Conservation (phyloP, 331 rosid genomes). For the Malus hybrid region DNA sequence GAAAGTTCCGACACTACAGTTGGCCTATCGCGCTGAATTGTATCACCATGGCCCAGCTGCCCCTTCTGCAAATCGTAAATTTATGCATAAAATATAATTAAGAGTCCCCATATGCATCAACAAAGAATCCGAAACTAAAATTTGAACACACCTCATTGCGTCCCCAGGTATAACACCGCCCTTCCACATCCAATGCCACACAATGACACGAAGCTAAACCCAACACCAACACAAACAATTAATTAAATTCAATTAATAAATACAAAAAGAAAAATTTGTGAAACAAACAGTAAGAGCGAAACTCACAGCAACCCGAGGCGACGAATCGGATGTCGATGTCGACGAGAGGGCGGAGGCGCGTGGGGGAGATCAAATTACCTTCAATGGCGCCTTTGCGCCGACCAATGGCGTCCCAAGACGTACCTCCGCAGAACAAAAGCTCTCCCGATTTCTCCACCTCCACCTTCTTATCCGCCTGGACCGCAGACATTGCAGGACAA, state of each 20-base stretch:
- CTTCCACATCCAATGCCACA: constrained; percentile 89
- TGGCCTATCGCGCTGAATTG: constrained; percentile 92
- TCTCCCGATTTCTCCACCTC: constrained; percentile 60
- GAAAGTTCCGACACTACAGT: constrained; percentile 91
- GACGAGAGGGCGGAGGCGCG: constrained; percentile 85
- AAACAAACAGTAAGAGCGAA: neutral
- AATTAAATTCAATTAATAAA: neutral
- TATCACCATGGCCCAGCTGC: constrained; percentile 95
- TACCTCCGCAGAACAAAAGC: constrained; percentile 88
- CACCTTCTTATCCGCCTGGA: constrained; percentile 53
- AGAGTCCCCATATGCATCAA: too few relatives aligned
- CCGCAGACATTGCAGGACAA: constrained; percentile 73
- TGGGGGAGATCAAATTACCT: constrained; percentile 77
- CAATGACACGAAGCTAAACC: constrained; percentile 87
- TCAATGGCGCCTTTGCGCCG: constrained; percentile 67
- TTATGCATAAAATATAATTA: constrained; percentile 9
- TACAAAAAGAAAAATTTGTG: neutral
- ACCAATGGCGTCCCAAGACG: constrained; percentile 78
- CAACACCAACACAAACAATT: constrained; percentile 4
- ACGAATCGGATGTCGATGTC: constrained; percentile 66
- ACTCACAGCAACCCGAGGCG: constrained; percentile 79
- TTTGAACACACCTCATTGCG: constrained; percentile 70
- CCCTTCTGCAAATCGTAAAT: constrained; percentile 61
- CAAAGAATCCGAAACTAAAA: neutral
- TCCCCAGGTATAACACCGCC: constrained; percentile 99